Evolutionary conservation across 2,329 filamentous ascomycete species (phyloP), one percentile per base, ranked within the genome.

Genomic region (Pezicula neosporulosa): DNA sequence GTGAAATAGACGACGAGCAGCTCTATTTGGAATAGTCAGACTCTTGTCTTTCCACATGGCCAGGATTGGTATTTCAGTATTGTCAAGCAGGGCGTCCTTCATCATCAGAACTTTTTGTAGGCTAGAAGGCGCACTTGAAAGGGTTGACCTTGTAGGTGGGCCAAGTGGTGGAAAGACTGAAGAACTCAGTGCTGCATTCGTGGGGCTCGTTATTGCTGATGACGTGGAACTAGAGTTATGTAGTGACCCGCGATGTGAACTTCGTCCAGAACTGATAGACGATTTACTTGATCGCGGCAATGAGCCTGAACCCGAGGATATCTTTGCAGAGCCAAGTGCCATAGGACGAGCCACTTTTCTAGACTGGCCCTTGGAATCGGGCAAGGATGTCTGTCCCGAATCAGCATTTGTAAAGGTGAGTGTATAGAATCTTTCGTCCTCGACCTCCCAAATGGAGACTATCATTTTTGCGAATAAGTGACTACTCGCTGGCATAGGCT

Each of bases 41-140:
- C 81, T 86, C 48, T 86, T 82, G 57, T 93, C 89, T 63, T 85
- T 87, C 89, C 89, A 92, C 83, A 91, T 88, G 21, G 86, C 85
- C 42, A 91, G 73, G 19, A 90, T 85, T 0, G 89, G 88, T 63
- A 89, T 83, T 54, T 83, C 80, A 24, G 89, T 88, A 37, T 83
- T 88, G 63, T 90, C 87, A 6, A 93, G 71, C 18, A 92, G 75
- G 1, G 87, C 87, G 63, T 92, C 87, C 66, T 91, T 92, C 72
- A 93, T 82, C 47, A 85, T 75, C 7, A 81, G 82, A 49, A 89
- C 81, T 64, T 91, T 93, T 60, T 89, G 83, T 21, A 90, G 76
- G 12, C 87, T 73, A 0, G 86, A 86, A 0, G 86, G 83, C 2
- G 81, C 75, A 50, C 76, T 77, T 0, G 80, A 74, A n/a, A 76